A percentile compares a stretch with the other conserved stretches of the same genome.
Evolutionary conservation across 768 basidiomycete genomes (phyloP).

Genomic region (Boletus rufocinnamomeus): DNA sequence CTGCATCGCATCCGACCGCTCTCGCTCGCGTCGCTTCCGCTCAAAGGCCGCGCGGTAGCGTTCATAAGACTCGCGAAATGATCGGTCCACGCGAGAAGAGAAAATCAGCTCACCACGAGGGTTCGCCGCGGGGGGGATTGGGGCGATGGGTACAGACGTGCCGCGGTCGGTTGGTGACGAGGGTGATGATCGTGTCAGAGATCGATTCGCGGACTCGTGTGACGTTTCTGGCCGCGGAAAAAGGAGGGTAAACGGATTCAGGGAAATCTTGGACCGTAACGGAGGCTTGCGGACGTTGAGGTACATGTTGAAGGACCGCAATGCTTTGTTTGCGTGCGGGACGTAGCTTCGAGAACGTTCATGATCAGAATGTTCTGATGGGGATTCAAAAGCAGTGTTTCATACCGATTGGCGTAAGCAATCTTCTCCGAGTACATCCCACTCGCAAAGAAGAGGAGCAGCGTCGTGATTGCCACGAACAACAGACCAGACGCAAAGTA

Average conservation of each 20-base stretch:
- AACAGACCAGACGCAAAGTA: constrained; percentile 80
- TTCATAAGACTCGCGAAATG: constrained; percentile 90
- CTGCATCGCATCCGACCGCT: constrained; percentile 39
- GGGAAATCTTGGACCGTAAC: constrained; percentile 57
- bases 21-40: constrained; percentile 65
- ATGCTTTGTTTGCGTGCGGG: constrained; percentile 89
- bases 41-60: constrained; percentile 89
- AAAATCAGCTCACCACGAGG: constrained; percentile 98
- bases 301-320: constrained; percentile 95
- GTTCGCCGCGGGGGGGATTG: constrained; percentile 88
- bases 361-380: constrained; percentile 19
- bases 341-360: constrained; percentile 68
- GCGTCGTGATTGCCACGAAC: constrained; percentile 86
- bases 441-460: constrained; percentile 93
- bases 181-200: constrained; percentile 34
- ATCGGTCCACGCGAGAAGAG: constrained; percentile 78
- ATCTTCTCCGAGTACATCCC: constrained; percentile 98
- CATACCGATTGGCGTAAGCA: constrained; percentile 92
- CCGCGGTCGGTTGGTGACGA: constrained; percentile 40
- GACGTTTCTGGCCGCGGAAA: constrained; percentile 34
- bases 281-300: constrained; percentile 89
- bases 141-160: constrained; percentile 49
- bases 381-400: constrained; percentile 17
- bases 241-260: constrained; percentile 41
- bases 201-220: constrained; percentile 22